Conservation (phyloP, 202 grass and related monocot genomes). For the Zoysia matrella region DNA sequence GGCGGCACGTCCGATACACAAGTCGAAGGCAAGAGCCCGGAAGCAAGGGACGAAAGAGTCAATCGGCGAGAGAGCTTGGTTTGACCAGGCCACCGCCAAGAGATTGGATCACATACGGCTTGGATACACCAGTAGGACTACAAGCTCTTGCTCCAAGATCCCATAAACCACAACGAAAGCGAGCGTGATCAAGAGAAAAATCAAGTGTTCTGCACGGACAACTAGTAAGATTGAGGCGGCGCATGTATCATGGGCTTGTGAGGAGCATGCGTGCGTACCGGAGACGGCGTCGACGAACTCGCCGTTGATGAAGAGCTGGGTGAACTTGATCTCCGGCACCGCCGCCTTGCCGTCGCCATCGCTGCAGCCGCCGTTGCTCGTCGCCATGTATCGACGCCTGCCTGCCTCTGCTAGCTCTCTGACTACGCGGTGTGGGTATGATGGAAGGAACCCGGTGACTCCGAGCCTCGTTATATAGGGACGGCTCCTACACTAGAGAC, state of each 20-base stretch:
- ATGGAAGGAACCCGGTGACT: neutral
- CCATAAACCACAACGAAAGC: too few species aligned
- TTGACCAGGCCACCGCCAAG: neutral
- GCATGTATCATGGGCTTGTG: too few species aligned
- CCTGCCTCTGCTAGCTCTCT: too few species aligned
- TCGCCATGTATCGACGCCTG: constrained; percentile 39
- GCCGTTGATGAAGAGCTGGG: constrained; percentile 96
- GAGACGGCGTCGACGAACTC: constrained; percentile 73
- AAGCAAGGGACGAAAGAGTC: neutral
- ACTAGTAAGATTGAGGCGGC: neutral
- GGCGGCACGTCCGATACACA: neutral
- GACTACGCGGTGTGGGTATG: neutral
- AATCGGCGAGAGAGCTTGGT: neutral
- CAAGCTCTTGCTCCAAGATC: too few species aligned
- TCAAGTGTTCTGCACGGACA: too few species aligned
- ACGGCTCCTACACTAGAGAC: neutral
- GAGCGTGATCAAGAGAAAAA: too few species aligned
- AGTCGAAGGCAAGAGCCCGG: neutral
- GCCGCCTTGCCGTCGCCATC: constrained; percentile 29
- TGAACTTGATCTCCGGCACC: constrained; percentile 89
- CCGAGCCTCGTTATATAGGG: neutral
- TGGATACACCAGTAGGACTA: too few species aligned
- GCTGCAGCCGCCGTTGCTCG: constrained; percentile 31
- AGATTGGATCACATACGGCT: neutral
- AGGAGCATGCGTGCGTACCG: constrained; percentile 25